Evolutionary conservation across 2,329 filamentous ascomycete genomes (phyloP), one percentile per base, ranked within the genome.

Genomic region (Fusarium sambucinum): DNA sequence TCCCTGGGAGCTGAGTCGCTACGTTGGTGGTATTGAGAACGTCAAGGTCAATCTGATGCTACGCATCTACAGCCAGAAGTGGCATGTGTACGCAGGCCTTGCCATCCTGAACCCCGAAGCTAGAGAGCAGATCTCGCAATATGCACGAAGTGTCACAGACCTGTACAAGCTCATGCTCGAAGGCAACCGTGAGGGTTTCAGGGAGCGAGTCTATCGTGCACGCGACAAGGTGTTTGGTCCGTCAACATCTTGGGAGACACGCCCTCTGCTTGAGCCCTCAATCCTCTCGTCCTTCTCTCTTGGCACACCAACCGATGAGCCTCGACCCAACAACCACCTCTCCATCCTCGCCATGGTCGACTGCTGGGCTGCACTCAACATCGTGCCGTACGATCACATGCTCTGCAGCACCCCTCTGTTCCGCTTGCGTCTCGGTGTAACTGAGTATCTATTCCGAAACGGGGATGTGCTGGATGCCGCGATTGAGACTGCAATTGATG

Each of bases 361-460:
- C 82, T 98, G 95, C 81, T 99, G 96, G 96, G 96, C 92, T 77
- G 92, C 93, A 71, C 86, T 98, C 45, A 92, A 90, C 33, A 99
- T 97, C 74, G 92, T 96, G 47, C 96, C 96, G 1, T 99, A 99
- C 79, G 95, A 99, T 80, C 96, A 99, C 83, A 99, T 99, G 94
- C 96, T 99, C 72, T 99, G 96, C 83, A 97, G 94, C 55, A 99
- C 96, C 38, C 96, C 96, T 82, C 88, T 98, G 46, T 99, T 99
- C 84, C 92, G 96, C 51, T 88, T 99, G 69, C 97, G 96, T 89
- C 87, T 99, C 33, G 96, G 96, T 58, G 96, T 97, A n/a, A 95
- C 94, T 1, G 96, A 99, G 81, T 95, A 97, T 77, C 85, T 99
- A 37, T 99, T 97, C 83, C 90, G 94, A 69, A 94, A 94, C 74